A percentile compares a stretch with the other conserved stretches of the same genome.
Evolutionary conservation across 768 basidiomycete species (phyloP).

Genomic region (Kwoniella dendrophila): DNA sequence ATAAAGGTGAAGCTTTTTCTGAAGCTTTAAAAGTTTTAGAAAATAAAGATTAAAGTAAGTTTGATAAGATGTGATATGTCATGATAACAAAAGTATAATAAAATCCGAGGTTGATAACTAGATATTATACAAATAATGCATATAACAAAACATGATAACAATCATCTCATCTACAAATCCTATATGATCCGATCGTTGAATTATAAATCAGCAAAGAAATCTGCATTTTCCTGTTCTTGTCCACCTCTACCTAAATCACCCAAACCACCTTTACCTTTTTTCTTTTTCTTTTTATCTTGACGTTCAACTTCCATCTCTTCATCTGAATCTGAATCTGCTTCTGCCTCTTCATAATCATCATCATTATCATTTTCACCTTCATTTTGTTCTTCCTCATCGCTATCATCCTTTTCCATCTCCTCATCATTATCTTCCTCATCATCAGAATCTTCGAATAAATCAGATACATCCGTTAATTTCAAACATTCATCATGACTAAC

Average conservation of each 20-base stretch:
- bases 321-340: slow-evolving; percentile 10
- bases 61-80: background rate
- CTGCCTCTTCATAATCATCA: slow-evolving; percentile 10
- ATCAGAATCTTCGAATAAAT: slow-evolving; percentile 68
- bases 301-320: slow-evolving; percentile 19
- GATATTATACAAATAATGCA: background rate
- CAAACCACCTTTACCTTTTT: slow-evolving; percentile 14
- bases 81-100: background rate
- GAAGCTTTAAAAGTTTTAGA: slow-evolving; percentile 24
- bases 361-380: slow-evolving; percentile 13
- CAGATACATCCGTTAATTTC: slow-evolving; percentile 79
- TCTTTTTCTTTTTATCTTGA: slow-evolving; percentile 19
- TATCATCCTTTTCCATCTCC: slow-evolving; percentile 53
- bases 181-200: background rate
- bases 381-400: slow-evolving; percentile 31
- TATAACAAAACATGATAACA: background rate
- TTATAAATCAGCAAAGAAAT: slow-evolving; percentile 28
- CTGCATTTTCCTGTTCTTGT: slow-evolving; percentile 12
- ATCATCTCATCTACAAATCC: background rate
- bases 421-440: slow-evolving; percentile 57
- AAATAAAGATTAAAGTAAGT: background rate
- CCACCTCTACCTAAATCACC: slow-evolving; percentile 20
- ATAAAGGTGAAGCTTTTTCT: slow-evolving; percentile 45
- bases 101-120: background rate
- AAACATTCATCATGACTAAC: slow-evolving; percentile 86